Conservation (phyloP, 208 protist species). For the Balamuthia mandrillaris region DNA sequence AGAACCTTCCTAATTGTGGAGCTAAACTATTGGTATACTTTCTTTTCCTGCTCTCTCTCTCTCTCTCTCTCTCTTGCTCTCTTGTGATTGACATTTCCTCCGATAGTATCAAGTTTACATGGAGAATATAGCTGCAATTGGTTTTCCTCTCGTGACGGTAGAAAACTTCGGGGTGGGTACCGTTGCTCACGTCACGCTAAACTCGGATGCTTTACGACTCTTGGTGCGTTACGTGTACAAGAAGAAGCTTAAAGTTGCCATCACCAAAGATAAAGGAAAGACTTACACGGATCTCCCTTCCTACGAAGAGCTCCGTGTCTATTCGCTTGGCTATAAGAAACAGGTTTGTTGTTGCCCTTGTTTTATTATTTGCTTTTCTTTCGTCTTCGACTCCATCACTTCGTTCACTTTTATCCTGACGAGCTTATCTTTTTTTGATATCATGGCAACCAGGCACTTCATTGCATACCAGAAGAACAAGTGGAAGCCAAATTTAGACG, state of each 20-base stretch:
- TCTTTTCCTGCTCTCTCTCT: not conserved
- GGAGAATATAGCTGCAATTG: not conserved
- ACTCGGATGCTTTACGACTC: not conserved
- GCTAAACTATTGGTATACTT: not conserved
- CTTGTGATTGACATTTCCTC: not conserved
- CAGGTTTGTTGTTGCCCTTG: too few species aligned
- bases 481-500: conserved; percentile 11
- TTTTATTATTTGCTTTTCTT: too few species aligned
- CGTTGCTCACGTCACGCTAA: not conserved
- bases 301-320: not conserved
- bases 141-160: not conserved
- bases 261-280: too few species aligned
- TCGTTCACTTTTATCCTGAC: too few species aligned
- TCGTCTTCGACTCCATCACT: too few species aligned
- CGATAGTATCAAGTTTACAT: conserved; percentile 3
- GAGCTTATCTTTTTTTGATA: too few species aligned
- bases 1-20: conserved; percentile 20
- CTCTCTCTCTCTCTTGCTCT: not conserved
- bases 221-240: not conserved
- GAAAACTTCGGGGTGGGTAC: not conserved
- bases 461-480: not conserved
- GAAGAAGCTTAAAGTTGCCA: not conserved
- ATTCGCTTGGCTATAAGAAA: not conserved
- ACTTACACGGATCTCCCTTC: not conserved
- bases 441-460: not conserved